Base-by-base conservation (phyloP, 2,329 filamentous ascomycete genomes). In the Neonectria ditissima region DNA sequence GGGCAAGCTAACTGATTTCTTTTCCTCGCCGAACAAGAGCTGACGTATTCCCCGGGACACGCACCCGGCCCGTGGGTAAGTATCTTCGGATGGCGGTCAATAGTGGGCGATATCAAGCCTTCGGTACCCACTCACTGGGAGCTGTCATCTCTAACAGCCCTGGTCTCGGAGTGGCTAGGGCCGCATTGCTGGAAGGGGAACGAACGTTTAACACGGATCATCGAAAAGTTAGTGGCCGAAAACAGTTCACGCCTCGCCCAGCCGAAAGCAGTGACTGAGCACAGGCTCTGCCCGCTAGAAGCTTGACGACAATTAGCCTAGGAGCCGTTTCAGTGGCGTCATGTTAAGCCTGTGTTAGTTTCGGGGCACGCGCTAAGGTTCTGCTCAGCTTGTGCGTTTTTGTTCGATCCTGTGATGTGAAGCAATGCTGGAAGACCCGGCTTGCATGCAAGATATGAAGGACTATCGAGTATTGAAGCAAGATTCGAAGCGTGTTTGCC, bases 311-410 rank as follows among this genome's bases (percentile, higher is more conserved):
- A 52, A 9, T 37, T 60, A 62, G 53, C 34, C 48, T n/a, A 37
- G 48, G 47, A 44, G 59, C 16, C 13, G 28, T 61, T 28, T 22
- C 30, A 32, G 59, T 71, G 69, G 65, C 69, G 65, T 68, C 69
- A 71, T 71, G 62, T 65, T 39, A 55, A 30, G 34, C 62, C 16
- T n/a, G 14, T 55, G 59, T 52, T 55, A 28, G 34, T 24, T 59
- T 69, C 65, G 44, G 65, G 50, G 45, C 43, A 58, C 55, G 52
- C 45, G 26, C 58, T 39, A n/a, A 20, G n/a, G 14, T 26, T 20
- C 5, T 50, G 8, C 26, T 50, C 28, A 8, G n/a, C 16, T 6
- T 20, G 37, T 14, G 32, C 9, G 37, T 18, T n/a, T 41, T 6
- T 41, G n/a, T 28, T 20, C 22, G 28, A 14, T 50, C n/a, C 10